Conservation (phyloP, 164 flowering plant genomes). For the Kalanchoe fedtschenkoi region DNA sequence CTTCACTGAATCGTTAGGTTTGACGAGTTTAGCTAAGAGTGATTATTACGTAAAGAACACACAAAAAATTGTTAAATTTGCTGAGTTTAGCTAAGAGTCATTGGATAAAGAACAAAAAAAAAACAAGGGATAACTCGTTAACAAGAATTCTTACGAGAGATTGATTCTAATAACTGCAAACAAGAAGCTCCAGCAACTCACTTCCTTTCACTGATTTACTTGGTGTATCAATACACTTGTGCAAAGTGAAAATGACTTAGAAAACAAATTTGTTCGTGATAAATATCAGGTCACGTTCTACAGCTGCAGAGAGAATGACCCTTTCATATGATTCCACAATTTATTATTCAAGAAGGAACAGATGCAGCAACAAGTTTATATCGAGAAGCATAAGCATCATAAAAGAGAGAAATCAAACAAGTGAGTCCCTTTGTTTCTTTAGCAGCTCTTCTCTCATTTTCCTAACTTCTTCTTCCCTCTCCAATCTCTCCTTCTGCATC, state of each 20-base stretch:
- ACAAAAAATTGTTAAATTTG: no score
- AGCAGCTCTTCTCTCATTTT: slow-evolving; percentile 8
- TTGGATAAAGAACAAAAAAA: no score
- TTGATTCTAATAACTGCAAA: no score
- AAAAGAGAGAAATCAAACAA: slow-evolving; percentile 2
- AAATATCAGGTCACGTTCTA: not conserved
- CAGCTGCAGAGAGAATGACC: not conserved
- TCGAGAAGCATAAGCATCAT: not conserved
- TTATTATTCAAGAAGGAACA: not conserved
- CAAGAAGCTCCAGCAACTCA: no score
- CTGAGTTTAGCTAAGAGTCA: no score
- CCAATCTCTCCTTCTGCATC: slow-evolving; percentile 7
- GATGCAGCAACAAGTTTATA: not conserved
- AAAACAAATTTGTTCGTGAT: not conserved
- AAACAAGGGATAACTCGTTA: no score
- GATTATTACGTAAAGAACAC: no score
- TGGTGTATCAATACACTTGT: no score
- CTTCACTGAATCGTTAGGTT: no score
- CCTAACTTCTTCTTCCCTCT: slow-evolving; percentile 3
- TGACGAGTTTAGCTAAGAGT: no score
- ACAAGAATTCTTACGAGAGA: no score
- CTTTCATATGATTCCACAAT: not conserved
- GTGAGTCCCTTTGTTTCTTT: not conserved
- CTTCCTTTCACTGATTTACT: no score
- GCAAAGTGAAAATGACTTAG: not conserved